Conservation (phyloP, 2,329 filamentous ascomycete genomes). For the Gliomastix tumulicola region DNA sequence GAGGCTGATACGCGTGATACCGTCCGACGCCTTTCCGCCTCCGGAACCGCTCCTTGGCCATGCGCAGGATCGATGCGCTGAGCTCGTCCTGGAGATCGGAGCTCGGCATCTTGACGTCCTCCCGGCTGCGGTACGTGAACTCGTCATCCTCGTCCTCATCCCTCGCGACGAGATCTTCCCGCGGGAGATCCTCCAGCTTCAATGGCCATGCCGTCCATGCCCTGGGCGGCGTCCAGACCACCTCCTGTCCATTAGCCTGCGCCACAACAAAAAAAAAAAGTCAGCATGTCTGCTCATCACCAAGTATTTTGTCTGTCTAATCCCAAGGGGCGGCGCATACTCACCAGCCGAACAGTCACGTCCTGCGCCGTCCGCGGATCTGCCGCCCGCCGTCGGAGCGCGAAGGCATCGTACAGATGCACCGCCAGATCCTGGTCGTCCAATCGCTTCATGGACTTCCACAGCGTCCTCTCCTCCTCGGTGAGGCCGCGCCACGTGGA, state of each 20-base stretch:
- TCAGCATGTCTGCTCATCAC: not conserved
- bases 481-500: constrained; percentile 62
- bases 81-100: constrained; percentile 63
- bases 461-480: constrained; percentile 53
- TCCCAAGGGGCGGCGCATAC: constrained; percentile 1
- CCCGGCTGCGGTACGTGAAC: constrained; percentile 40
- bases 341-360: constrained; percentile 19
- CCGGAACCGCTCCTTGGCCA: constrained; percentile 59
- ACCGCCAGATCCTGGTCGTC: constrained; percentile 61
- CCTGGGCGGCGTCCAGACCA: constrained; percentile 44
- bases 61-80: constrained; percentile 55
- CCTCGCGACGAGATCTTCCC: constrained; percentile 36
- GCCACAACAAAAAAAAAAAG: too few species aligned
- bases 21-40: constrained; percentile 9
- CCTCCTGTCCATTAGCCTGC: constrained; percentile 19
- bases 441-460: constrained; percentile 54
- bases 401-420: constrained; percentile 75
- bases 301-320: not conserved
- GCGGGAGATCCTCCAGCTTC: constrained; percentile 52
- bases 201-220: constrained; percentile 86
- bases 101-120: constrained; percentile 42
- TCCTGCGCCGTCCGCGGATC: constrained; percentile 15
- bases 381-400: constrained; percentile 43
- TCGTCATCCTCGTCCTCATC: constrained; percentile 36
- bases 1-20: too few species aligned